Evolutionary conservation across 2,329 filamentous ascomycete genomes (phyloP), one percentile per base, ranked within the genome.

Genomic region (Fusarium burgessii): DNA sequence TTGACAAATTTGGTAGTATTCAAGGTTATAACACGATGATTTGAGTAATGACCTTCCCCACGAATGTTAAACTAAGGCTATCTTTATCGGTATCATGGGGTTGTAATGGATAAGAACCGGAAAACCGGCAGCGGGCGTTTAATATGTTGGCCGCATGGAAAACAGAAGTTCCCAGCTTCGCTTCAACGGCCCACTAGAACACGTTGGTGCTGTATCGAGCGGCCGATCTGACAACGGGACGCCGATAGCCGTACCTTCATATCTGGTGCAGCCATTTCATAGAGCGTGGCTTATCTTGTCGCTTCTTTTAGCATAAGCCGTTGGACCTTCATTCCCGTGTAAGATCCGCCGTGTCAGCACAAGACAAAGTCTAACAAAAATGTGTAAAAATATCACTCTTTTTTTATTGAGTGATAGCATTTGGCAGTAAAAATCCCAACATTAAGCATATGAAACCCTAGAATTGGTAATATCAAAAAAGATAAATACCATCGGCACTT

Each of bases 161-260:
- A 40, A 45, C 60, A 65, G 60, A 65, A 65, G 62, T 65, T 65
- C 62, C 60, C 29, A 29, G 29, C 29, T 51, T 23, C 43, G 29
- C 20, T 25, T 32, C 5, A 5, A 20, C 20, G 32, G n/a, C 14
- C 42, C 60, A 45, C 50, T 35, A 40, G 18, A 35, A 43, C 25
- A 35, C n/a, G n/a, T n/a, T n/a, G n/a, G n/a, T n/a, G n/a, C n/a
- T n/a, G n/a, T 11, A 35, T 35, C 2, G 36, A 51, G 47, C 29
- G 18, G 18, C 33, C n/a, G 35, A 41, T 64, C 27, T 55, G 46
- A 20, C 27, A 35, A 46, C 46, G 38, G 20, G 32, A 38, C 10
- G 40, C 55, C 43, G 7, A 41, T 58, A 33, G 18, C 43, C 25
- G 32, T 58, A 25, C 32, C 43, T 47, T 36, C 45, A 51, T 32